These are phyloP conservation scores for Globisporangium barbulae DNA, from an alignment of 352 stramenopile genomes.

Conservation along the genomic window DNA sequence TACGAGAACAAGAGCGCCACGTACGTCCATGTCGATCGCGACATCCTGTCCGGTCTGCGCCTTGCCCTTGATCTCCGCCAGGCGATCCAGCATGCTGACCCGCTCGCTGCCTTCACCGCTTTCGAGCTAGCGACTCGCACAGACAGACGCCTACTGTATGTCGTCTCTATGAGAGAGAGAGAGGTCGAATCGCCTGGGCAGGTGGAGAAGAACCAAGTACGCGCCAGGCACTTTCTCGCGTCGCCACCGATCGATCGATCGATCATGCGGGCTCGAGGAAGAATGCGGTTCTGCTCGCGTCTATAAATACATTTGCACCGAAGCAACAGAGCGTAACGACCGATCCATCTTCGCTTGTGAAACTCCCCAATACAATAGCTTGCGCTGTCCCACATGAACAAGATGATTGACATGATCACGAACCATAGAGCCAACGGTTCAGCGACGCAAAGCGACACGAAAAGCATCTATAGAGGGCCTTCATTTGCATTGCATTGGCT, in stretches of 20 bases:
- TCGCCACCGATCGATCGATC: too few relatives aligned
- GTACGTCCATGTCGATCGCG: constrained; percentile 64
- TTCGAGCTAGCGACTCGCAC: background rate
- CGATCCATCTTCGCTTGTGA: too few relatives aligned
- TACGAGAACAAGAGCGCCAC: constrained; percentile 4
- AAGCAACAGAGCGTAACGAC: too few relatives aligned
- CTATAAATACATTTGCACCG: background rate
- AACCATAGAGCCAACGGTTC: too few relatives aligned
- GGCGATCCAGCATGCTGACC: constrained; percentile 54
- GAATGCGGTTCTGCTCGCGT: background rate
- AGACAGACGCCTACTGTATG: background rate
- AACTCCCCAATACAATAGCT: too few relatives aligned
- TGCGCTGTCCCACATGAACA: too few relatives aligned
- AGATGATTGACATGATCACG: too few relatives aligned
- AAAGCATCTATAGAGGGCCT: background rate
- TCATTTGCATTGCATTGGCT: background rate
- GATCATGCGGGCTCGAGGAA: too few relatives aligned
- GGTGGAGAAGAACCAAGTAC: too few relatives aligned
- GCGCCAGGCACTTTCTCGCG: background rate
- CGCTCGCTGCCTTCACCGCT: background rate
- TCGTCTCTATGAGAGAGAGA: background rate
- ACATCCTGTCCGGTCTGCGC: constrained; percentile 29
- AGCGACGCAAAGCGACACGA: too few relatives aligned
- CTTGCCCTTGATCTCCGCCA: constrained; percentile 72
- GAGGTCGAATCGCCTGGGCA: background rate